Evolutionary conservation across 768 basidiomycete genomes (phyloP), one percentile per base, ranked within the genome.

Genomic region (Mycena leptocephala): DNA sequence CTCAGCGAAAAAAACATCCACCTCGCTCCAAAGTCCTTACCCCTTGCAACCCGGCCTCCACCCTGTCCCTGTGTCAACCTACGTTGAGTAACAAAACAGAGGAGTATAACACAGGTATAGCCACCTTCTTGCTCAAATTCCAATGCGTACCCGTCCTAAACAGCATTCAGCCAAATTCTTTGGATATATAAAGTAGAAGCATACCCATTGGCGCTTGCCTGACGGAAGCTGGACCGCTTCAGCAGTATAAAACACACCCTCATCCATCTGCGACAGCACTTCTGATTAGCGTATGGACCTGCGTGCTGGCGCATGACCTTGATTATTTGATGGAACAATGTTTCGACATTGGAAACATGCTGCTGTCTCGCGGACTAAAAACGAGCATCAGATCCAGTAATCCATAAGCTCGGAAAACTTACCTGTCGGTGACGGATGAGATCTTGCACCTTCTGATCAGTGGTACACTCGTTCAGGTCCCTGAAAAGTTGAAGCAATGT

Each of bases 341-440:
- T 16, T 16, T 74, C 72, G 1, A 72, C 11, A n/a, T 72, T 72
- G 13, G 51, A 4, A 10, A 26, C 51, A 53, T 53, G 51, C 22
- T 53, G 51, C 11, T 10, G 51, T 11, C 51, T 6, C 11, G 51
- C 22, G 3, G 51, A 53, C 51, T 53, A 53, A 24, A 28, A 53
- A 11, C 8, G 26, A 28, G 9, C 5, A 24, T n/a, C 5, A 8
- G n/a, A 53, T n/a, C n/a, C n/a, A n/a, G n/a, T n/a, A n/a, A n/a
- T n/a, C n/a, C n/a, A n/a, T n/a, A 46, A 5, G 24, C 2, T 53
- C n/a, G 26, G 51, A 7, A 37, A 11, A 30, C 43, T 33, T 22
- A 56, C 70, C 61, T 72, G 61, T 4, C 70, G 39, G 10, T 63
- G 41, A 2, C 39, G 28, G 55, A 75, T 75, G 24, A 64, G 69